Percentiles rank a stretch among this genome's conserved stretches.
Evolutionary conservation across 257 asterid genomes (phyloP).

Genomic region (Nicotiana paniculata): DNA sequence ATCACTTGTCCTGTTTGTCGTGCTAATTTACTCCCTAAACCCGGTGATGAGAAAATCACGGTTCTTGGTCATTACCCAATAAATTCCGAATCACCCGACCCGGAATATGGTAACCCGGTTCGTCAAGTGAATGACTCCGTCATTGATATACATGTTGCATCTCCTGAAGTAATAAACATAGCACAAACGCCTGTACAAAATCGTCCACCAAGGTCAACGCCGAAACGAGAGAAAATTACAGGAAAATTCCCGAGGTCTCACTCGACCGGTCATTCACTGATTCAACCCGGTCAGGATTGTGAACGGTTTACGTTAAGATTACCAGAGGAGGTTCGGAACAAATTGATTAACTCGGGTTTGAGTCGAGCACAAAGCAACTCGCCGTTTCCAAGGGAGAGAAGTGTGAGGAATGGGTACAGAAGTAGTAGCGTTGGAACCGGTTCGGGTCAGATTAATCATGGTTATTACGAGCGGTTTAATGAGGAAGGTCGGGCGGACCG

Average conservation of each 20-base stretch:
- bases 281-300: conserved; percentile 18
- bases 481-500: conserved; percentile 16
- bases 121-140: conserved; percentile 4
- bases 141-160: not conserved
- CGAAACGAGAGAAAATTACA: not conserved
- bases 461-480: conserved; percentile 14
- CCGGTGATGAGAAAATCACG: not conserved
- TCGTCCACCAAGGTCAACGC: conserved; percentile 7
- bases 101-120: not conserved
- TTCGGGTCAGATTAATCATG: not conserved
- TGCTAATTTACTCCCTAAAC: conserved; percentile 24
- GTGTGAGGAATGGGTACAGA: conserved; percentile 22
- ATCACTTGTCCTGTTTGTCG: conserved; percentile 58
- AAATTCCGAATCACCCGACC: not conserved
- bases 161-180: conserved; percentile 9
- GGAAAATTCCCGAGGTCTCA: conserved; percentile 21
- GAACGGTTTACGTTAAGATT: conserved; percentile 36
- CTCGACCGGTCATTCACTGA: conserved; percentile 28
- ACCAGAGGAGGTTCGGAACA: conserved; percentile 19
- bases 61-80: not conserved
- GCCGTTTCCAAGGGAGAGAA: conserved; percentile 18
- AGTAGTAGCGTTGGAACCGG: conserved; percentile 20
- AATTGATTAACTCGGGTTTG: conserved; percentile 18
- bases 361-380: conserved; percentile 10
- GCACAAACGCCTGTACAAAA: not conserved